Evolutionary conservation across 352 stramenopile genomes (phyloP).

Genomic region (Albugo laibachii): DNA sequence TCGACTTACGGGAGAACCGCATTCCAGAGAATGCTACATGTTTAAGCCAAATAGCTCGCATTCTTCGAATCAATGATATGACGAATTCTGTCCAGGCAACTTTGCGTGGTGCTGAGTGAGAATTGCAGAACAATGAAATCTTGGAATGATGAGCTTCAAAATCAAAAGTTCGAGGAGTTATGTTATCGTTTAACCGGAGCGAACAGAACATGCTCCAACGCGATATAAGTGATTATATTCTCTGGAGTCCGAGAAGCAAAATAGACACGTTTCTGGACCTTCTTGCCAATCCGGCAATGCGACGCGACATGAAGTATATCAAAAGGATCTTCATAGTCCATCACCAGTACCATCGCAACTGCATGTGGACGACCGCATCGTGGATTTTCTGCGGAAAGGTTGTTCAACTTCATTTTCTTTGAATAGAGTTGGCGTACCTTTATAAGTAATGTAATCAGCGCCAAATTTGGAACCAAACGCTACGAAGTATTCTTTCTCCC

Average conservation of each 20-base stretch:
- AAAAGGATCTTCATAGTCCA: slow-evolving; percentile 20
- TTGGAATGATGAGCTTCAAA: too few relatives aligned
- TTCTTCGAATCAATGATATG: slow-evolving; percentile 52
- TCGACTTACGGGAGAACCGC: slow-evolving; percentile 69
- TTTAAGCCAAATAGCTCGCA: slow-evolving; percentile 44
- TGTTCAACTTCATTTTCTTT: not conserved
- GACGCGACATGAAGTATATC: slow-evolving; percentile 27
- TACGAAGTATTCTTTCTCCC: slow-evolving; percentile 38
- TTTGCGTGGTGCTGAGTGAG: too few relatives aligned
- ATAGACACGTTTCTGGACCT: slow-evolving; percentile 49
- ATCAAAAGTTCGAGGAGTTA: slow-evolving; percentile 3
- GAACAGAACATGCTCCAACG: slow-evolving; percentile 34
- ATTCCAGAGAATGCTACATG: slow-evolving; percentile 35
- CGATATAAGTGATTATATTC: slow-evolving; percentile 24
- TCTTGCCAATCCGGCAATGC: slow-evolving; percentile 43
- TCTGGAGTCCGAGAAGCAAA: slow-evolving; percentile 15
- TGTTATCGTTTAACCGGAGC: slow-evolving; percentile 16
- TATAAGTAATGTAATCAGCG: slow-evolving; percentile 62
- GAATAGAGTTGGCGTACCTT: slow-evolving; percentile 15
- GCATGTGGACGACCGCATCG: slow-evolving; percentile 19
- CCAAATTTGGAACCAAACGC: slow-evolving; percentile 65
- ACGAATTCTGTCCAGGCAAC: not conserved
- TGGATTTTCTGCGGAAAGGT: not conserved
- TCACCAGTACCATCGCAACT: slow-evolving; percentile 28
- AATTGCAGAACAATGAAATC: too few relatives aligned